Conservation (phyloP, 495 filamentous ascomycete species). For the Podospora australis region DNA sequence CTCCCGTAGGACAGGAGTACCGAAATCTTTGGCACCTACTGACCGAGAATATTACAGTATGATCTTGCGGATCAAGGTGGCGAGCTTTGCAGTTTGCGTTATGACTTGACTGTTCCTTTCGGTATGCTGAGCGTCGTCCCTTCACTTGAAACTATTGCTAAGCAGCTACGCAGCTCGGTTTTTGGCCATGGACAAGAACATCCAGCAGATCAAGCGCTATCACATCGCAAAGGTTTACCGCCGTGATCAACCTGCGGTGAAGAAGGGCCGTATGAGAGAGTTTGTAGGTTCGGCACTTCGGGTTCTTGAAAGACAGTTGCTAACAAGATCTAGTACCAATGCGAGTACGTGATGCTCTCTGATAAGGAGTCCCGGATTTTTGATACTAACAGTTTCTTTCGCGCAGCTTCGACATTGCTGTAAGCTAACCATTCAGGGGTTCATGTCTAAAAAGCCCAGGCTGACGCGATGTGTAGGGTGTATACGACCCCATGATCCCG, state of each 20-base stretch:
- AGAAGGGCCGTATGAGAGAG: slow-evolving; percentile 77
- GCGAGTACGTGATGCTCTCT: slow-evolving; percentile 45
- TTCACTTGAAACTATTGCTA: background rate
- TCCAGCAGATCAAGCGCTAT: slow-evolving; percentile 70
- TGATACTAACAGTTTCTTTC: background rate
- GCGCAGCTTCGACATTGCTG: slow-evolving; percentile 76
- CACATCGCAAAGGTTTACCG: slow-evolving; percentile 81
- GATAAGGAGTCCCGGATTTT: background rate
- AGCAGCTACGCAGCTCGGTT: slow-evolving; percentile 52
- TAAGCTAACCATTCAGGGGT: background rate
- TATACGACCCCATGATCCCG: slow-evolving; percentile 88
- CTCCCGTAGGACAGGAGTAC: too few species aligned
- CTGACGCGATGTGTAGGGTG: slow-evolving; percentile 27
- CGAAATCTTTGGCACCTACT: too few species aligned
- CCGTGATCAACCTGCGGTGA: slow-evolving; percentile 41
- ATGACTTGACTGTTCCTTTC: slow-evolving; percentile 92
- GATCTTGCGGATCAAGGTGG: slow-evolving; percentile 85
- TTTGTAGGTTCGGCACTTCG: slow-evolving; percentile 39
- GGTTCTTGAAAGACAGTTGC: background rate
- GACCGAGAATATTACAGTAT: slow-evolving; percentile 47
- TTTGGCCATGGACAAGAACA: slow-evolving; percentile 80
- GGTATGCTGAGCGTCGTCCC: slow-evolving; percentile 7
- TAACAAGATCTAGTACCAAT: slow-evolving; percentile 58
- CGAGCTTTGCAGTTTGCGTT: slow-evolving; percentile 75
- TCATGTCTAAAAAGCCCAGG: background rate